These are phyloP conservation scores for Viola pubescens DNA, from an alignment of 441 rosid species.

Conservation along the genomic window DNA sequence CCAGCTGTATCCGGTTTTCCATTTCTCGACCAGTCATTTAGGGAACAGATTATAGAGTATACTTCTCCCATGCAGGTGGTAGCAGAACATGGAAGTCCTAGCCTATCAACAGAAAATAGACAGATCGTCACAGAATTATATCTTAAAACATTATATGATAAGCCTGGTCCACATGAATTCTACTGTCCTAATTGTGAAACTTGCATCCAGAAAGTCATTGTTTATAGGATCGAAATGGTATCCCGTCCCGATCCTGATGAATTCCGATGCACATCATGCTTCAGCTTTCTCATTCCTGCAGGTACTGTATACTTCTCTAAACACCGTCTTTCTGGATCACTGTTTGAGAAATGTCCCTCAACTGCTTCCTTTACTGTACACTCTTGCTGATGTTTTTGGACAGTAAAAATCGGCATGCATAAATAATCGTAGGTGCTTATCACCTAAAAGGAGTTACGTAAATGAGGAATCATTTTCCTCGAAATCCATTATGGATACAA, in stretches of 20 bases:
- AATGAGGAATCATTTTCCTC: too few relatives aligned
- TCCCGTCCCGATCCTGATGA: neutral
- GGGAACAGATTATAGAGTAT: neutral
- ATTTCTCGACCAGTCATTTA: neutral
- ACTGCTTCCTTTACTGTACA: neutral
- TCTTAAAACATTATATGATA: conserved; percentile 2
- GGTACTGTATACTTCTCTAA: neutral
- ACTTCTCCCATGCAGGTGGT: neutral
- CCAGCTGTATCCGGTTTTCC: neutral
- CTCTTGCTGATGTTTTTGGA: too few relatives aligned
- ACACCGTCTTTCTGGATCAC: neutral
- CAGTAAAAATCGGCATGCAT: too few relatives aligned
- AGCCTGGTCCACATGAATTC: conserved; percentile 5
- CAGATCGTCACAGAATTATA: neutral
- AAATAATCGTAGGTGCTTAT: too few relatives aligned
- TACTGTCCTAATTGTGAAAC: conserved; percentile 12
- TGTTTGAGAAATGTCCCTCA: neutral
- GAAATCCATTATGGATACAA: too few relatives aligned
- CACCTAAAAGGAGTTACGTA: too few relatives aligned
- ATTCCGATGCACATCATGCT: conserved; percentile 5
- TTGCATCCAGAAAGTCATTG: conserved; percentile 14
- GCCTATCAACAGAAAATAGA: neutral
- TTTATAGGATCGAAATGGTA: neutral
- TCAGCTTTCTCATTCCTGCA: conserved; percentile 1
- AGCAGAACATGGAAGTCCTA: neutral